phyloP scores from a whole-genome alignment of 2,329 filamentous ascomycete genomes.

The Pseudogymnoascus sp. region DNA sequence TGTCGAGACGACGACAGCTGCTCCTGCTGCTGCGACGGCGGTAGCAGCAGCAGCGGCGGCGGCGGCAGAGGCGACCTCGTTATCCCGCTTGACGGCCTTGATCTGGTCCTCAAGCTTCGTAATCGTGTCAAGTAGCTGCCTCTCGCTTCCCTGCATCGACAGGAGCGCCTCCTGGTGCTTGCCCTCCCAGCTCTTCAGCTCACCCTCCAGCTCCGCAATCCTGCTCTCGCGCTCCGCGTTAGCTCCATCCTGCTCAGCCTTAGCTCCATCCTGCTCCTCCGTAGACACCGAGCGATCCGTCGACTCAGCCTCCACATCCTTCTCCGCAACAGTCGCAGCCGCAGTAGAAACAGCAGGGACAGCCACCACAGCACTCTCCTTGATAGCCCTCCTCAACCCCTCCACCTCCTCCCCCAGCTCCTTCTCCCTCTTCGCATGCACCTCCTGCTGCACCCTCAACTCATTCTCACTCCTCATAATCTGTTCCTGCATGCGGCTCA shows the following conservation, averaged over 20 bases:
- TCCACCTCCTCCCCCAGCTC: conserved; percentile 67
- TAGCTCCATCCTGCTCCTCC: conserved; percentile 19
- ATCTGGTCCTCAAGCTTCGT: conserved; percentile 60
- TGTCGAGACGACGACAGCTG: conserved; percentile 35
- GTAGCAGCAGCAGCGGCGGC: conserved; percentile 24
- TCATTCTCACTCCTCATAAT: conserved; percentile 79
- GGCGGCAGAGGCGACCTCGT: conserved; percentile 23
- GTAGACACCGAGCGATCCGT: conserved; percentile 16
- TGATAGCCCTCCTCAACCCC: conserved; percentile 43
- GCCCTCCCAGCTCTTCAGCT: conserved; percentile 66
- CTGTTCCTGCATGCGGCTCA: conserved; percentile 80
- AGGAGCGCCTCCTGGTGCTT: conserved; percentile 67
- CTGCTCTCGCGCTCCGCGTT: conserved; percentile 29
- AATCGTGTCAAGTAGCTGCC: conserved; percentile 64
- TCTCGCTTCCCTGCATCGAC: conserved; percentile 65
- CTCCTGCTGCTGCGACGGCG: conserved; percentile 33
- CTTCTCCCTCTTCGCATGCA: conserved; percentile 65
- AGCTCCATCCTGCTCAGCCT: conserved; percentile 25
- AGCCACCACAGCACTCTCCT: conserved; percentile 16
- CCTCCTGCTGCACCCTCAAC: conserved; percentile 64
- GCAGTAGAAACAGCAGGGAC: conserved; percentile 23
- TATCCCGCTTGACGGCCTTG: conserved; percentile 45
- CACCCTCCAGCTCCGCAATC: conserved; percentile 58
- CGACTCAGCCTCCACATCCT: conserved; percentile 16
- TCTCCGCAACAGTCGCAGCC: conserved; percentile 10